phyloP scores from a whole-genome alignment of 2,329 filamentous ascomycete species.

The Neophaeococcomyces aloes region DNA sequence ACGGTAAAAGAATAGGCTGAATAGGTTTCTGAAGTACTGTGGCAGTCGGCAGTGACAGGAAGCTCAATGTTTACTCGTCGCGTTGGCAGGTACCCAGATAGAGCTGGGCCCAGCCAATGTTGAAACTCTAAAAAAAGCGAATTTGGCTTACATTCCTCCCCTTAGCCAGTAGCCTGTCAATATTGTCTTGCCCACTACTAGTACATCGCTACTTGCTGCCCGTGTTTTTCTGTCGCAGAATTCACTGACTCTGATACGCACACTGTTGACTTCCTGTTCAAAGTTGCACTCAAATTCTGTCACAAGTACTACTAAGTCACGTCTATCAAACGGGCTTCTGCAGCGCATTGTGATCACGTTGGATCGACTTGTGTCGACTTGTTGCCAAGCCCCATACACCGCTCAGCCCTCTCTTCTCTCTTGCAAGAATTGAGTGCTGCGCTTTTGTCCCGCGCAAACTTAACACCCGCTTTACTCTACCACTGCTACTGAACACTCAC shows the following conservation, averaged over 20 bases:
- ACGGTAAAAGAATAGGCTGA: no score
- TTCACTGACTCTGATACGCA: no score
- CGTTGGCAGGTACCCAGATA: background rate
- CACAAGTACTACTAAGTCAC: no score
- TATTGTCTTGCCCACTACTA: background rate
- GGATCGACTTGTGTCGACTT: no score
- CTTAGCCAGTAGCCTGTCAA: background rate
- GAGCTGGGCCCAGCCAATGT: background rate
- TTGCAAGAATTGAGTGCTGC: slow-evolving; percentile 5
- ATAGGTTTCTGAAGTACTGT: no score
- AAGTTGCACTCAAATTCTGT: no score
- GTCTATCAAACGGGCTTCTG: no score
- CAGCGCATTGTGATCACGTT: no score
- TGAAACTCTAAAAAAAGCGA: slow-evolving; percentile 3
- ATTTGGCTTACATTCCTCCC: background rate
- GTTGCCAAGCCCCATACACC: slow-evolving; percentile 8
- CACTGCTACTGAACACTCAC: slow-evolving; percentile 3
- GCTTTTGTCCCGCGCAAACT: slow-evolving; percentile 9
- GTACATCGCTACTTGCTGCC: slow-evolving; percentile 3
- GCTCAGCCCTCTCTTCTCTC: slow-evolving; percentile 8
- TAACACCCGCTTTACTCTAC: slow-evolving; percentile 2
- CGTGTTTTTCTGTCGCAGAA: background rate
- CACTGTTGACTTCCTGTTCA: no score
- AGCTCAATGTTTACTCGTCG: no score
- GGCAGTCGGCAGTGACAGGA: no score